Base-by-base conservation (phyloP, 1,284 basidiomycete species). In the Ustilago loliicola region DNA sequence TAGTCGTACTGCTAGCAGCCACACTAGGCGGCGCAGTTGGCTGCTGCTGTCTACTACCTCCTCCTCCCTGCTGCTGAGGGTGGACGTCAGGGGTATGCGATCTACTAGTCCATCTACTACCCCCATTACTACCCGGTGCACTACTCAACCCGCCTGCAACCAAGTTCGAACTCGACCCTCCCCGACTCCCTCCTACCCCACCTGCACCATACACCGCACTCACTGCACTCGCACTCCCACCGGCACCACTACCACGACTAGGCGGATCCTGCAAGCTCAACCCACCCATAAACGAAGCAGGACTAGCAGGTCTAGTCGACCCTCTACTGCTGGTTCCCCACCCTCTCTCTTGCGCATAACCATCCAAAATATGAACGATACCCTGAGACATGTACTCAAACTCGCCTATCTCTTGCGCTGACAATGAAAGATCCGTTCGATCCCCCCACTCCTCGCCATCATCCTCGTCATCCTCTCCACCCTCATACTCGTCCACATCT, bases 351-450 rank as follows among this genome's bases (percentile, higher is more conserved):
- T 56, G 57, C 15, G 80, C 72, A 52, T 83, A 85, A 1, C 66
- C 70, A 51, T 85, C 81, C 32, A 85, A 63, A 29, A 85, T 63
- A 8, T 73, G 65, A 15, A 85, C 84, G 40, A 85, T 73, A 48
- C 74, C 75, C 23, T 67, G 73, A 15, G 73, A 82, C 58, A 85
- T 72, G 19, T 51, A 52, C 53, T 84, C 81, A 27, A 85, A 80
- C 66, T 85, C 84, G 10, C 67, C 75, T 17, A 80, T 70, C 72
- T 85, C 84, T 48, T 76, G 78, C 25, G 69, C 45, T n/a, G 72
- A 69, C 17, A 85, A 60, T 30, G 72, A 70, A 3, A 82, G 71
- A 30, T 84, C 82, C n/a, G 63, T 67, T 23, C 69, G 27, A 38
- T 80, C 68, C 2, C 62, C 68, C 65, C 65, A 71, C 27, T 66